phyloP scores from a whole-genome alignment of 345 rosid genomes.

The Citrus sp. region DNA sequence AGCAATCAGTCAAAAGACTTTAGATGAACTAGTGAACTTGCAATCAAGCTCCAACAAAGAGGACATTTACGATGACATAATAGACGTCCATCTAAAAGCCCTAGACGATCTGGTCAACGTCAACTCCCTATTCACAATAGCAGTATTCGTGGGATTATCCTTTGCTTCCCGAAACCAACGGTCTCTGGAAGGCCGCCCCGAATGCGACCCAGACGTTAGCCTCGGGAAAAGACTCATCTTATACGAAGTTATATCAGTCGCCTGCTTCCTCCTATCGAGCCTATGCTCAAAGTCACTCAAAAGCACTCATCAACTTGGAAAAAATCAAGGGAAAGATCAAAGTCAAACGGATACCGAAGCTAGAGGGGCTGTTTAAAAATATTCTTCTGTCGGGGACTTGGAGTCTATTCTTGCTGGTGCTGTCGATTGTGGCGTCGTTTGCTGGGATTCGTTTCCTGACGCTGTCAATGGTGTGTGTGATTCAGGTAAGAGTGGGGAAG shows the following conservation, averaged over 20 bases:
- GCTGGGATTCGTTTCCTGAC: slow-evolving; percentile 6
- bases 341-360: neutral
- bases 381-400: neutral
- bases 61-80: neutral
- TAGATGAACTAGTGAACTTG: neutral
- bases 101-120: slow-evolving; percentile 39
- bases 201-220: neutral
- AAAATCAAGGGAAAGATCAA: neutral
- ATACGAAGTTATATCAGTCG: slow-evolving; percentile 33
- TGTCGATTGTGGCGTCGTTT: neutral
- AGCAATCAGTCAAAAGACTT: neutral
- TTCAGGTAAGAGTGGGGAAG: slow-evolving; percentile 33
- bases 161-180: slow-evolving; percentile 1
- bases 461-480: slow-evolving; percentile 28
- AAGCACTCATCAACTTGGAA: slow-evolving; percentile 9
- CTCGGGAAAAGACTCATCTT: slow-evolving; percentile 20
- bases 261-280: slow-evolving; percentile 36
- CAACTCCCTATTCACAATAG: slow-evolving; percentile 36
- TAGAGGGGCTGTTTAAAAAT: neutral
- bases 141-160: neutral
- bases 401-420: slow-evolving; percentile 5
- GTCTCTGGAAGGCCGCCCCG: slow-evolving; percentile 17
- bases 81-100: slow-evolving; percentile 4
- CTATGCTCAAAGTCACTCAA: slow-evolving; percentile 40
- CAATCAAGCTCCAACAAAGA: neutral